These are phyloP conservation scores for Fomitopsis palustris DNA, from an alignment of 1,284 basidiomycete species.

Conservation along the genomic window DNA sequence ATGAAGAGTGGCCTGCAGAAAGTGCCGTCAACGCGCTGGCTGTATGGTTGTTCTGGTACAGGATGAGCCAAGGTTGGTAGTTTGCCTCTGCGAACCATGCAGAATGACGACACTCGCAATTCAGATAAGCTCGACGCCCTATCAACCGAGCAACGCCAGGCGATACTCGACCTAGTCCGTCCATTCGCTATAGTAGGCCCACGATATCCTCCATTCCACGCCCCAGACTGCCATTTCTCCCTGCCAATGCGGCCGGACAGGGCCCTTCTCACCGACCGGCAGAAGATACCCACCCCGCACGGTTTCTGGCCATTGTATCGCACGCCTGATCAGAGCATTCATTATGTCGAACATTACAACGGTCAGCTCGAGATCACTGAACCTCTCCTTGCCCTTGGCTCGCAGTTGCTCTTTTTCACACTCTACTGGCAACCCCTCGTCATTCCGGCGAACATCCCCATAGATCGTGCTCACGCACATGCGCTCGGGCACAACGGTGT, in stretches of 20 bases:
- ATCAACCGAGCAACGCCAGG: conserved; percentile 27
- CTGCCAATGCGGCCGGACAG: conserved; percentile 40
- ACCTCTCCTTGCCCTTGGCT: conserved; percentile 54
- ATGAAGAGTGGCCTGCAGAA: conserved; percentile 55
- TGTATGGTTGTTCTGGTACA: conserved; percentile 62
- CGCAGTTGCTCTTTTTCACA: conserved; percentile 61
- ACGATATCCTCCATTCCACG: conserved; percentile 54
- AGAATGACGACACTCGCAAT: not conserved
- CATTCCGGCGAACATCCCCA: conserved; percentile 43
- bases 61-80: conserved; percentile 42
- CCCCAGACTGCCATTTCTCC: conserved; percentile 55
- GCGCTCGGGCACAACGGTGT: conserved; percentile 22
- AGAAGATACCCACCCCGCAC: conserved; percentile 47
- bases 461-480: conserved; percentile 40
- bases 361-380: conserved; percentile 35
- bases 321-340: conserved; percentile 21
- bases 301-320: conserved; percentile 59
- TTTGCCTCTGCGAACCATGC: conserved; percentile 2
- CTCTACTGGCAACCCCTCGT: conserved; percentile 50
- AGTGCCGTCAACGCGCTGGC: conserved; percentile 46
- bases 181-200: conserved; percentile 46
- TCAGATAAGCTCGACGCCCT: conserved; percentile 39
- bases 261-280: conserved; percentile 18
- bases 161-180: conserved; percentile 47
- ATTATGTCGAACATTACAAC: conserved; percentile 37